Conservation (phyloP, 192 early-diverging fungal genomes). For the Podila epicladia region DNA sequence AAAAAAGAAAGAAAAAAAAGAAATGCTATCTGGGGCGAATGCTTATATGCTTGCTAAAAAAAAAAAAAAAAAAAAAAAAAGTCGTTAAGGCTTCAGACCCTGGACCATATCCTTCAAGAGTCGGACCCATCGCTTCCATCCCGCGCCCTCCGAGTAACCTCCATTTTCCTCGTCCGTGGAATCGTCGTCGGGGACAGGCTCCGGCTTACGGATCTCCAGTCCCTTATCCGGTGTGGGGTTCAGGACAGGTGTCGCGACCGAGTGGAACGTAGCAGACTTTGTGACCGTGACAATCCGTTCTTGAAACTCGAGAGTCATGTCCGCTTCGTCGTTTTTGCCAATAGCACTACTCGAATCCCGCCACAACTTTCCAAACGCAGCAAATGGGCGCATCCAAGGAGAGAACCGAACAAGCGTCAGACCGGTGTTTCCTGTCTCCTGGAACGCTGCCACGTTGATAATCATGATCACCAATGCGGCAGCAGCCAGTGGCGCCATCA, state of each 20-base stretch:
- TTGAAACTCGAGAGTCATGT: neutral
- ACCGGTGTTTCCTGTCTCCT: conserved; percentile 28
- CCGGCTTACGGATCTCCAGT: neutral
- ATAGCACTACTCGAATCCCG: neutral
- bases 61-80: neutral
- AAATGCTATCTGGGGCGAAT: neutral
- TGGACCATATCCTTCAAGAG: conserved; percentile 18
- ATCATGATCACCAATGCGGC: conserved; percentile 23
- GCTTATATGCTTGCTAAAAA: no score
- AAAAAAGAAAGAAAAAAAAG: neutral
- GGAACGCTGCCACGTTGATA: conserved; percentile 40
- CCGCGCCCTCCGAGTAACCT: neutral
- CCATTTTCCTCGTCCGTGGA: neutral
- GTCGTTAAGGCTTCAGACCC: neutral
- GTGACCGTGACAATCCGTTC: neutral
- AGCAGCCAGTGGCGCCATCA: conserved; percentile 11
- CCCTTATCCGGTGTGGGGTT: neutral
- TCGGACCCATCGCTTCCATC: conserved; percentile 13
- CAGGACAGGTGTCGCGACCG: neutral
- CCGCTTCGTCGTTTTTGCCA: neutral
- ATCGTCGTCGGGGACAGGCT: neutral
- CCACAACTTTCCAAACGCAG: conserved; percentile 19
- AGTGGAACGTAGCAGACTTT: neutral
- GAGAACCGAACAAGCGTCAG: conserved; percentile 18
- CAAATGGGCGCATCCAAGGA: conserved; percentile 22